Evolutionary conservation across 78 protist species (phyloP), one percentile per base, ranked within the genome.

Genomic region (Carpediemonas membranifera): DNA sequence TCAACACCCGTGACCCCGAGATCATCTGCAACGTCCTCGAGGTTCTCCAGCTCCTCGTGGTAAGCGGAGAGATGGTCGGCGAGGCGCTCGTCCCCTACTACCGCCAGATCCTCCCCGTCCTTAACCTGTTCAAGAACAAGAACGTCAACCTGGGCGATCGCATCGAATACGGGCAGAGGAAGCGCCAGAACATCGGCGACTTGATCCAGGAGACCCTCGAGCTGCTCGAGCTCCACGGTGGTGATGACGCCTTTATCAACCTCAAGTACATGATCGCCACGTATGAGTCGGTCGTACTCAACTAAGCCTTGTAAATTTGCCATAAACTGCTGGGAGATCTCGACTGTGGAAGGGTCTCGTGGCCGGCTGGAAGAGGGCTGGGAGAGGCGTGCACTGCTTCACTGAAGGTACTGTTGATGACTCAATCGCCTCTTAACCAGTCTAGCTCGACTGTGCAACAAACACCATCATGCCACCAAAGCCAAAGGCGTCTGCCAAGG

Each of bases 1-100:
- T 9, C 47, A 41, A 41, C 47, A 5, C 47, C 47, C 9, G 5
- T 41, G 47, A 13, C 21, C 47, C 9, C 47, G 9, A 41, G 47
- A 41, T 41, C 47, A 41, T 41, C 47, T 41, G 21, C 5, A 41
- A 41, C 47, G 9, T 9, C 5, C 21, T 41, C 47, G 9, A 9
- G 47, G 86, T 87, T 24, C 56, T 90, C 18, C 91, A 87, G 74
- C 78, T 71, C 51, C 84, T 91, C 33, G 96, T 87, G 5, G 39
- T 59, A 13, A 66, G 81, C 0, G 90, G 82, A 0, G 87, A 80
- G 53, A 50, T 76, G 74, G 68, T 90, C 24, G 80, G 80, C 44
- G 65, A 74, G 53, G 90, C 88, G 0, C 87, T 91, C 33, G 92
- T 87, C 35, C 92, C 92, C 0, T 91, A 80, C 76, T 91, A 87